Evolutionary conservation across 495 filamentous ascomycete species (phyloP), one percentile per base, ranked within the genome.

Genomic region (Lasiosphaeria ovina): DNA sequence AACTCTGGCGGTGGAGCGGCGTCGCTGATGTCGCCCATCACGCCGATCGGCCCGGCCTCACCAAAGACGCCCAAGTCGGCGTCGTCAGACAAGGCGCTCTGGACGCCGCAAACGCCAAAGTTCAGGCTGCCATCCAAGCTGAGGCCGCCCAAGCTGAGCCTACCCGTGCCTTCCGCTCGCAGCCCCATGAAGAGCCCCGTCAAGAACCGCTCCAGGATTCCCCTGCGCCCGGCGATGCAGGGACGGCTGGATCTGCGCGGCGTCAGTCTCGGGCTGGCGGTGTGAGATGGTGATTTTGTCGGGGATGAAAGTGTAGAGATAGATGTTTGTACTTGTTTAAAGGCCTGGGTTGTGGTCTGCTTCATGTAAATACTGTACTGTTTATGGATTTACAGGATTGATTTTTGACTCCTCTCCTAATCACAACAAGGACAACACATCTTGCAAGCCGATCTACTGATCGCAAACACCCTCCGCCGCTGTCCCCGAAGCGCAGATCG

Each of bases 21-120:
- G 6, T 48, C 33, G 4, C 56, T 35, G 14, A 33, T 63, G 54
- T 63, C 63, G 31, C 61, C 66, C 12, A 58, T 63, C 10, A 58
- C 61, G 35, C 66, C 66, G 9, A 66, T 62, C 38, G 54, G 32
- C 16, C 56, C 59, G 3, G 33, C 33, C 36, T 50, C 55, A 40
- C 54, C 60, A 5, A n/a, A 48, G 35, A 62, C 54, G 16, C 50
- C 54, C 7, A n/a, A 31, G 36, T 45, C 60, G 35, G 31, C 51
- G 3, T 14, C 44, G n/a, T 55, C 35, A 9, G 62, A 61, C 3
- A 48, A 59, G 55, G 33, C 40, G 4, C 16, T 57, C 7, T 64
- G 53, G 57, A 32, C 58, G 35, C 57, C 35, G 16, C 1, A 17
- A 10, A 51, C 45, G 14, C 50, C 54, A 50, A 47, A n/a, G 24